Base-by-base conservation (phyloP, 2,329 filamentous ascomycete species). In the Aspergillus texensis region DNA sequence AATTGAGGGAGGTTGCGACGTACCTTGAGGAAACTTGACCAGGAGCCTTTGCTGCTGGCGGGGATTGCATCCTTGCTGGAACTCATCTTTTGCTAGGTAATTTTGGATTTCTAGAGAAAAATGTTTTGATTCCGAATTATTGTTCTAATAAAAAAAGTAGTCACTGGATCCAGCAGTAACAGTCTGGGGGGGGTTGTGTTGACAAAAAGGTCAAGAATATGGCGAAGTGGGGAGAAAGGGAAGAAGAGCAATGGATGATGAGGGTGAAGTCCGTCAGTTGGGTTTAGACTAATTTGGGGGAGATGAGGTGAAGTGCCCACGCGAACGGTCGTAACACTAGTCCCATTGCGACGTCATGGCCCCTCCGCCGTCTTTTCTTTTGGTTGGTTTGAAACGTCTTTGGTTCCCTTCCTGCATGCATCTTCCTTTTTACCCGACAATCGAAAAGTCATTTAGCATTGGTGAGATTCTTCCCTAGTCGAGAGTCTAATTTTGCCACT, bases 11-110 rank as follows among this genome's bases (percentile, higher is more conserved):
- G 26, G 21, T 46, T 30, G 53, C 43, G n/a, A 28, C 72, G 62
- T 72, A 79, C 81, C 76, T 81, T 83, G 46, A 83, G 74, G 67
- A 83, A 83, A 60, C 80, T 81, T 11, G 79, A 74, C 81, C 81
- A 83, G 36, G 78, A 79, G 63, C 78, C 77, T 67, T 80, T 81
- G 69, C 80, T 81, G 60, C 72, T 67, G 56, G 76, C 71, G 48
- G 81, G 77, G 41, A 82, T 73, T 65, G 80, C 72, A 61, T 79
- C 79, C 62, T 80, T 80, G 61, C 66, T 69, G 58, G 76, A 74
- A 67, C 72, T 72, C 66, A 73, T 76, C 60, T 57, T 67, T 26
- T 46, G 26, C 14, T 48, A 24, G n/a, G 21, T 46, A 50, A 26
- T 55, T 34, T 24, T 34, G 36, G 34, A 34, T 46, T 56, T 30